Base-by-base conservation (phyloP, 2,329 filamentous ascomycete genomes). In the Sporothrix variecibatus region DNA sequence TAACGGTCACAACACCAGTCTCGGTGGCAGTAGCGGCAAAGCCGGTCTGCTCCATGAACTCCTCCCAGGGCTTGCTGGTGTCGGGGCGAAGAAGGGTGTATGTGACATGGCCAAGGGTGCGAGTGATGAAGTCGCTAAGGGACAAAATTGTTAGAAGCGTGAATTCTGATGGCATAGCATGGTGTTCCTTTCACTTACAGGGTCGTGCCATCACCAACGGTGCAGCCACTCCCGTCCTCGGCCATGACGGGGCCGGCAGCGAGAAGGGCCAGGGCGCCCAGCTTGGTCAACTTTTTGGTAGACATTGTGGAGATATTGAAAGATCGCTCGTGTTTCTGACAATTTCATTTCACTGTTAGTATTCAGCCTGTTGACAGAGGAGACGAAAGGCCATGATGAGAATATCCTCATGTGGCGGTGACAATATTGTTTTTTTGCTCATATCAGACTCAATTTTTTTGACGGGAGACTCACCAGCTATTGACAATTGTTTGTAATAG, bases 51-150 rank as follows among this genome's bases (percentile, higher is more conserved):
- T 67, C 62, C 62, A 67, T 67, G 38, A 46, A 67, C 11, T 46
- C 62, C 8, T 20, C 62, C 62, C 62, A 67, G 38, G 62, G 62
- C 23, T 69, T 8, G 28, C 23, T 26, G 8, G 67, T 69, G 5
- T 34, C 46, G 3, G 67, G 67, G 20, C 67, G 67, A 6, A 69
- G 43, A 15, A 69, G 28, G 5, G 67, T 69, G 46, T 69, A 69
- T 3, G 67, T 69, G 31, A 69, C 20, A 5, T 69, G 46, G 46
- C 67, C 67, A 6, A 69, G 43, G 2, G 67, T 69, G 20, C 67
- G 67, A 2, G 67, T 69, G 5, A 69, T 69, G 43, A 69, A 26
- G 9, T 71, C 68, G 31, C 49, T 58, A 20, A 3, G 28, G 17
- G 26, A 34, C 2, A 3, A 51, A 9, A 20, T n/a, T 15, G 20